A percentile compares a stretch with the other conserved stretches of the same genome.
phyloP scores from a whole-genome alignment of 2,329 filamentous ascomycete genomes.

The Boeremia exigua region DNA sequence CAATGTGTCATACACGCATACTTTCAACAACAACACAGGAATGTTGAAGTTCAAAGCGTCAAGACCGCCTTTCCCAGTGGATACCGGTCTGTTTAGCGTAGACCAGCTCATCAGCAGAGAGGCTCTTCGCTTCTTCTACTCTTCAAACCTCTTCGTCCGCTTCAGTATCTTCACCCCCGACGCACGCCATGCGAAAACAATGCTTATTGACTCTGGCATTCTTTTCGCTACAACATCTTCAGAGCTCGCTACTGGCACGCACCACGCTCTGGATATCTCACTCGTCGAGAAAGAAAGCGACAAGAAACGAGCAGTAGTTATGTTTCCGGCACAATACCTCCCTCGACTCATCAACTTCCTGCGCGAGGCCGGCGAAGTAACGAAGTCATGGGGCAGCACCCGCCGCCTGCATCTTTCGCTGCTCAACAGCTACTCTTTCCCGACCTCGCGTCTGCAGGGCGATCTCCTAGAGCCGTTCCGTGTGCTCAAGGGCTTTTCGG shows the following conservation, averaged over 20 bases:
- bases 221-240: constrained; percentile 31
- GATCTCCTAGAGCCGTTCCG: constrained; percentile 43
- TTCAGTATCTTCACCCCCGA: constrained; percentile 35
- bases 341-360: constrained; percentile 45
- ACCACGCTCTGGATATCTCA: constrained; percentile 37
- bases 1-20: constrained; percentile 41
- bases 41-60: constrained; percentile 37
- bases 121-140: constrained; percentile 38
- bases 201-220: constrained; percentile 41
- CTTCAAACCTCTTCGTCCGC: constrained; percentile 39
- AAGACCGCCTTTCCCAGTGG: constrained; percentile 34
- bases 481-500: constrained; percentile 30
- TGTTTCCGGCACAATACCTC: constrained; percentile 46
- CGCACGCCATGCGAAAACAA: constrained; percentile 39
- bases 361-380: constrained; percentile 30
- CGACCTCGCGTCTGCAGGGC: constrained; percentile 35
- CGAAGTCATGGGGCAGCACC: constrained; percentile 26
- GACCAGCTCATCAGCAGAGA: constrained; percentile 34
- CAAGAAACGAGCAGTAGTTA: constrained; percentile 33
- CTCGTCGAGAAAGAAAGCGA: constrained; percentile 38
- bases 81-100: constrained; percentile 34
- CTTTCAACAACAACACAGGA: constrained; percentile 22
- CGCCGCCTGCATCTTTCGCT: constrained; percentile 34
- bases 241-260: not conserved
- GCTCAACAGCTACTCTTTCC: constrained; percentile 33